These are phyloP conservation scores for Ramularia collo-cygni DNA, from an alignment of 2,329 filamentous ascomycete genomes.

Conservation along the genomic window DNA sequence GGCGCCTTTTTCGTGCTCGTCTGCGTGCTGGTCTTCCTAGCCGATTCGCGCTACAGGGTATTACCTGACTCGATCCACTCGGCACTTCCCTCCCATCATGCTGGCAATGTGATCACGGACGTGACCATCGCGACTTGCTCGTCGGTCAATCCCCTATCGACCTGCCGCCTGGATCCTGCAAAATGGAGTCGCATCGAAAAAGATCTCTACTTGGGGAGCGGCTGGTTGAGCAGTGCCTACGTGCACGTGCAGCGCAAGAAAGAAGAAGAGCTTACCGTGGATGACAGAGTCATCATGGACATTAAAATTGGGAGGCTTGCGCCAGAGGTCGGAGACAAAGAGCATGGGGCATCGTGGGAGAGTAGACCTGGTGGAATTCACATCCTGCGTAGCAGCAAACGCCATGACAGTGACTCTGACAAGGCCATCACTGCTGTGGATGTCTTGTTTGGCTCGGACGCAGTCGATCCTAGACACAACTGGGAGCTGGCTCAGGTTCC, in stretches of 20 bases:
- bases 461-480: slow-evolving; percentile 77
- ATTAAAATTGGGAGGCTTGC: slow-evolving; percentile 67
- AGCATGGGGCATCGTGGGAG: slow-evolving; percentile 66
- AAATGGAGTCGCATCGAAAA: slow-evolving; percentile 83
- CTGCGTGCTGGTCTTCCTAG: slow-evolving; percentile 67
- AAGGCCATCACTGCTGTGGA: slow-evolving; percentile 74
- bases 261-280: slow-evolving; percentile 69
- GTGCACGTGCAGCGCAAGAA: slow-evolving; percentile 76
- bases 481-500: slow-evolving; percentile 75
- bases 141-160: slow-evolving; percentile 51
- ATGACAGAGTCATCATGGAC: slow-evolving; percentile 75
- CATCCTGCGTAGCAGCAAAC: slow-evolving; percentile 67
- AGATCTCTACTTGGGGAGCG: slow-evolving; percentile 71
- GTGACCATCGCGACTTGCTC: slow-evolving; percentile 72
- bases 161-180: slow-evolving; percentile 56
- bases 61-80: slow-evolving; percentile 79
- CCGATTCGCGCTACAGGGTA: slow-evolving; percentile 83
- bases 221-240: slow-evolving; percentile 71
- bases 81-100: slow-evolving; percentile 78
- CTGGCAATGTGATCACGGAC: slow-evolving; percentile 79
- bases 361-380: slow-evolving; percentile 69
- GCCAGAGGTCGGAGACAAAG: slow-evolving; percentile 53
- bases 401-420: slow-evolving; percentile 67
- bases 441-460: slow-evolving; percentile 82
- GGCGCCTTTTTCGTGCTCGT: slow-evolving; percentile 54